Percentiles rank a stretch among this genome's conserved stretches.
Evolutionary conservation across 306 rosid genomes (phyloP).

Genomic region (Senna siamea): DNA sequence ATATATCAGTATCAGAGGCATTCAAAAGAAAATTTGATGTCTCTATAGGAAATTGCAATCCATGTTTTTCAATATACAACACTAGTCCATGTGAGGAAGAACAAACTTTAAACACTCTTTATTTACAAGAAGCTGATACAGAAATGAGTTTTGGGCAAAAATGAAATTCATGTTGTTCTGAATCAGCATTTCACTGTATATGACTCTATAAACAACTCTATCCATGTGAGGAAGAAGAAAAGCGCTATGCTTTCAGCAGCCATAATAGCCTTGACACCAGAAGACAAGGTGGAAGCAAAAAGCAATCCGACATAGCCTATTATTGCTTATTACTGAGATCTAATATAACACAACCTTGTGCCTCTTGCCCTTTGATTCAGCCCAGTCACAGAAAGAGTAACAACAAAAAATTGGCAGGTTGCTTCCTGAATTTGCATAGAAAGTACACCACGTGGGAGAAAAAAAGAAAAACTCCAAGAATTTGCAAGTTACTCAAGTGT

Average conservation of each 20-base stretch:
- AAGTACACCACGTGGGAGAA: conserved; percentile 16
- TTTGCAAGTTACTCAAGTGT: conserved; percentile 30
- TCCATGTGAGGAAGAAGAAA: conserved; percentile 37
- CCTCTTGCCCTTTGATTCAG: conserved; percentile 39
- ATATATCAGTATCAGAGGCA: not conserved
- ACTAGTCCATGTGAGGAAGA: conserved; percentile 1
- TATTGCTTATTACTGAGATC: conserved; percentile 36
- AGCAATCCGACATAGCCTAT: conserved; percentile 31
- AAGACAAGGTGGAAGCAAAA: conserved; percentile 33
- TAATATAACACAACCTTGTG: conserved; percentile 40
- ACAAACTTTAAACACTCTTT: not conserved
- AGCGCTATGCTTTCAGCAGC: conserved; percentile 42
- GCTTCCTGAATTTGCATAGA: conserved; percentile 36
- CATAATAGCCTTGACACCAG: conserved; percentile 52
- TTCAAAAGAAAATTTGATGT: not conserved
- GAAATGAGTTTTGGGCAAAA: conserved; percentile 20
- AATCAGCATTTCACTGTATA: conserved; percentile 44
- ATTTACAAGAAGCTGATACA: conserved; percentile 32
- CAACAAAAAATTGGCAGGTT: conserved; percentile 33
- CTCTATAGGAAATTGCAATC: not conserved
- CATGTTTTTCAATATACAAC: not conserved
- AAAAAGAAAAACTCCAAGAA: conserved; percentile 22
- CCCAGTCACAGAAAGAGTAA: conserved; percentile 38
- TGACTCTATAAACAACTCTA: conserved; percentile 54
- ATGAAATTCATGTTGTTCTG: conserved; percentile 33